A percentile compares a stretch with the other conserved stretches of the same genome.
Evolutionary conservation across 2,329 filamentous ascomycete species (phyloP).

Genomic region (Tolypocladium tundrense): DNA sequence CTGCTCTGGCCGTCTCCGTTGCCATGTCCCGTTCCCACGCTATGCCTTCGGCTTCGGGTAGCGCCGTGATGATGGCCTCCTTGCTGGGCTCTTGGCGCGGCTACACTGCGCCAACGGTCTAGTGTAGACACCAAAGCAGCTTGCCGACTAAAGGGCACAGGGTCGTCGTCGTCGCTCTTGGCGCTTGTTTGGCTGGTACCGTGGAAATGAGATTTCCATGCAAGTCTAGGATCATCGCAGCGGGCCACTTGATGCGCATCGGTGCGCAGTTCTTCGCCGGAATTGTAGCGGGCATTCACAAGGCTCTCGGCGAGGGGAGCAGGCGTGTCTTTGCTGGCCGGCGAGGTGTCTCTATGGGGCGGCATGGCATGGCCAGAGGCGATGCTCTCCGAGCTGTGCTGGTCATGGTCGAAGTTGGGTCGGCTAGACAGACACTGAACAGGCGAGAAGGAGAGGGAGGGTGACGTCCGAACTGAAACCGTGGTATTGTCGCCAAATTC

Average conservation of each 20-base stretch:
- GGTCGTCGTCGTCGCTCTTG: neutral
- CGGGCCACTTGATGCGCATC: neutral
- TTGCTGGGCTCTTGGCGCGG: neutral
- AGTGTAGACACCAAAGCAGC: constrained; percentile 7
- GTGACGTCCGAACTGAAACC: constrained; percentile 12
- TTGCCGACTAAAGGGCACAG: neutral
- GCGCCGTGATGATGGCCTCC: neutral
- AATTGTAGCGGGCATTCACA: no score
- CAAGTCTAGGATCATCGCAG: neutral
- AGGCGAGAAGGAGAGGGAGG: constrained; percentile 12
- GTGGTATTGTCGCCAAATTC: constrained; percentile 40
- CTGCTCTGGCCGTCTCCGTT: neutral
- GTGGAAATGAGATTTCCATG: neutral
- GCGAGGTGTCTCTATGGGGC: neutral
- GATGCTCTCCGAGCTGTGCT: neutral
- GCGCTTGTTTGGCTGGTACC: neutral
- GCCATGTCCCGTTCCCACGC: neutral
- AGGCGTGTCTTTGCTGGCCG: neutral
- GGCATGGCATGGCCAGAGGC: neutral
- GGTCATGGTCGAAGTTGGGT: constrained; percentile 5
- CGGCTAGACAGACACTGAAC: constrained; percentile 9
- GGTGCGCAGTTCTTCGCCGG: neutral
- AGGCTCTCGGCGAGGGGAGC: neutral
- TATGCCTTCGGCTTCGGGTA: neutral
- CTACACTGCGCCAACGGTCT: constrained; percentile 10